A percentile compares a stretch with the other conserved stretches of the same genome.
Evolutionary conservation across 2,329 filamentous ascomycete genomes (phyloP).

Genomic region (Colletotrichum endophyticum): DNA sequence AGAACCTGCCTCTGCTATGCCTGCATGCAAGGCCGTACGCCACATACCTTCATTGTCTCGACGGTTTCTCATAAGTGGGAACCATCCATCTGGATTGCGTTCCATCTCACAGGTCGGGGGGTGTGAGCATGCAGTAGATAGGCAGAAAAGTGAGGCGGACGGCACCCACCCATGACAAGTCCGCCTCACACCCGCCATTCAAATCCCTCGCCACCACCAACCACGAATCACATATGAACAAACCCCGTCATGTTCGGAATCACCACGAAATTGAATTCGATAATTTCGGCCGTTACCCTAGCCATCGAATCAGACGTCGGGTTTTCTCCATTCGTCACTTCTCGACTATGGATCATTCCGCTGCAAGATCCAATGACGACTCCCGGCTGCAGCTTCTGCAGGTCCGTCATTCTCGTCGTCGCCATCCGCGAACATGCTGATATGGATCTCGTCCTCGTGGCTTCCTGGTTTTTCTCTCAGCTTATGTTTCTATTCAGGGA

Average conservation of each 20-base stretch:
- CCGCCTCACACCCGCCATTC: constrained; percentile 10
- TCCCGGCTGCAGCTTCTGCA: constrained; percentile 16
- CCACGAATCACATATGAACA: not conserved
- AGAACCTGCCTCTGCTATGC: constrained; percentile 8
- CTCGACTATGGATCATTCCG: constrained; percentile 6
- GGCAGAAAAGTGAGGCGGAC: constrained; percentile 23
- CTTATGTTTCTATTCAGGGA: not conserved
- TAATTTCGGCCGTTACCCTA: not conserved
- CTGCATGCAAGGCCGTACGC: constrained; percentile 18
- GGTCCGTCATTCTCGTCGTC: constrained; percentile 1
- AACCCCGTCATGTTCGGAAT: not conserved
- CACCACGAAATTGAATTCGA: not conserved
- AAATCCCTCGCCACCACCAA: not conserved
- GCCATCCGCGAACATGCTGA: not conserved
- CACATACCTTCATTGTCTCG: constrained; percentile 10
- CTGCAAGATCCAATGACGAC: constrained; percentile 20
- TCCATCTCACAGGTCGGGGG: constrained; percentile 8
- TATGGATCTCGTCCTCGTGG: constrained; percentile 10
- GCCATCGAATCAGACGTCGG: not conserved
- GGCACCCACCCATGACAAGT: constrained; percentile 11
- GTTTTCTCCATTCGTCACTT: constrained; percentile 8
- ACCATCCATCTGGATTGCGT: constrained; percentile 1
- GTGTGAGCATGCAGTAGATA: constrained; percentile 20
- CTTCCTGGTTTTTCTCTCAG: not conserved
- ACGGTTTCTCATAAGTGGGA: constrained; percentile 5